These are phyloP conservation scores for Carex littledalei DNA, from an alignment of 176 grass and related monocot genomes.

Conservation along the genomic window DNA sequence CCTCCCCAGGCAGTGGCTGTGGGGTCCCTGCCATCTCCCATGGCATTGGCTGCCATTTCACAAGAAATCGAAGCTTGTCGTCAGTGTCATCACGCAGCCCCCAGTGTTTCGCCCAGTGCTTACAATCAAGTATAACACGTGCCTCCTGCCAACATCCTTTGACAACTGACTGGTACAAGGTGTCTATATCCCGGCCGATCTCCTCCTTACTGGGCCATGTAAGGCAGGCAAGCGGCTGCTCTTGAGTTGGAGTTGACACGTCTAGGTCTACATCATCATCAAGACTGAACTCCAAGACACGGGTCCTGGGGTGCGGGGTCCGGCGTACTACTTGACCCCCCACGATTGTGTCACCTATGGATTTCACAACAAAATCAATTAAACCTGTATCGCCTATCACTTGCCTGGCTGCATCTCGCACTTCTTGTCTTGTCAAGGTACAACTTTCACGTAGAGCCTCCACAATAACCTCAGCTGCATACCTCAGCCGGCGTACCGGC, in stretches of 20 bases:
- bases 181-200: constrained; percentile 49
- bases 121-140: constrained; percentile 62
- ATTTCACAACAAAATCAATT: constrained; percentile 91
- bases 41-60: constrained; percentile 50
- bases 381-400: constrained; percentile 88
- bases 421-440: constrained; percentile 64
- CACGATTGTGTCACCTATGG: constrained; percentile 61
- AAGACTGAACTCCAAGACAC: constrained; percentile 70
- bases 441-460: constrained; percentile 55
- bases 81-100: constrained; percentile 67
- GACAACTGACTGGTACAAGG: constrained; percentile 51
- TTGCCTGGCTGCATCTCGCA: constrained; percentile 74
- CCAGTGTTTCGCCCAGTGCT: constrained; percentile 93
- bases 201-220: constrained; percentile 36
- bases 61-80: constrained; percentile 72
- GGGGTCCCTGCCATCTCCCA: constrained; percentile 50
- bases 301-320: constrained; percentile 43
- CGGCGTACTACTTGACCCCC: constrained; percentile 56
- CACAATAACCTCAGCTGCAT: constrained; percentile 70
- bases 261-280: constrained; percentile 38
- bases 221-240: not conserved
- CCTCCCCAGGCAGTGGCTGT: constrained; percentile 37
- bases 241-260: not conserved
- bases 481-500: constrained; percentile 56
- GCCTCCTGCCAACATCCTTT: constrained; percentile 31